Evolutionary conservation across 805 yeast genomes (phyloP).

Genomic region (Cephaloascus albidus): DNA sequence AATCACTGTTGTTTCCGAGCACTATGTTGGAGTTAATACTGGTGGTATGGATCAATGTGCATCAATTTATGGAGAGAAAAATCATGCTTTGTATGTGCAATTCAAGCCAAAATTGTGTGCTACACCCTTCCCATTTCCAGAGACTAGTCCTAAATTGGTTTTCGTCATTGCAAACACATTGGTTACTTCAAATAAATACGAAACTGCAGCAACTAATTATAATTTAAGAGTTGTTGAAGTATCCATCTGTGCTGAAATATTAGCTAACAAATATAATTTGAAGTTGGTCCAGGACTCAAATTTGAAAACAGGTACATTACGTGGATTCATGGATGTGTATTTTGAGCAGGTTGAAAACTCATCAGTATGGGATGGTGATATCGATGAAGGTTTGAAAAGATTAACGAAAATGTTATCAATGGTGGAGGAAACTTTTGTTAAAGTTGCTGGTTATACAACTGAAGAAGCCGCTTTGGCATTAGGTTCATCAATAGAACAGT

Average conservation of each 20-base stretch:
- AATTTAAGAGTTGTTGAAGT: slow-evolving; percentile 68
- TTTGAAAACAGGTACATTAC: slow-evolving; percentile 46
- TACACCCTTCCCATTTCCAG: slow-evolving; percentile 44
- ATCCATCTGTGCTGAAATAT: slow-evolving; percentile 52
- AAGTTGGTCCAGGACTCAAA: slow-evolving; percentile 37
- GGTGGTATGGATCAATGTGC: slow-evolving; percentile 83
- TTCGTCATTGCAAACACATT: slow-evolving; percentile 59
- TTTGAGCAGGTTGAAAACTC: slow-evolving; percentile 19
- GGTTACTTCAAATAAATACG: slow-evolving; percentile 54
- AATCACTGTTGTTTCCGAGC: slow-evolving; percentile 59
- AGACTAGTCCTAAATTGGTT: slow-evolving; percentile 30
- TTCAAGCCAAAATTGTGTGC: slow-evolving; percentile 53
- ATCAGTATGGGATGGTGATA: slow-evolving; percentile 32
- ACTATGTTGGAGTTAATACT: slow-evolving; percentile 63
- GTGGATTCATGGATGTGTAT: slow-evolving; percentile 53
- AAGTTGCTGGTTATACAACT: slow-evolving; percentile 38
- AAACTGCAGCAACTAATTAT: slow-evolving; percentile 62
- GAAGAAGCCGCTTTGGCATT: slow-evolving; percentile 36
- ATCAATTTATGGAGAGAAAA: slow-evolving; percentile 50
- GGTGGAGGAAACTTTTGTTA: slow-evolving; percentile 30
- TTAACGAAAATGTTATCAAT: slow-evolving; percentile 30
- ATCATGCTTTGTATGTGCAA: slow-evolving; percentile 49
- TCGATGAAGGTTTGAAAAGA: slow-evolving; percentile 28
- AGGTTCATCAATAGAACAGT: slow-evolving; percentile 30
- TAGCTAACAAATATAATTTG: slow-evolving; percentile 40